These are phyloP conservation scores for Hondaea fermentalgiana DNA, from an alignment of 108 stramenopile genomes.

Conservation along the genomic window DNA sequence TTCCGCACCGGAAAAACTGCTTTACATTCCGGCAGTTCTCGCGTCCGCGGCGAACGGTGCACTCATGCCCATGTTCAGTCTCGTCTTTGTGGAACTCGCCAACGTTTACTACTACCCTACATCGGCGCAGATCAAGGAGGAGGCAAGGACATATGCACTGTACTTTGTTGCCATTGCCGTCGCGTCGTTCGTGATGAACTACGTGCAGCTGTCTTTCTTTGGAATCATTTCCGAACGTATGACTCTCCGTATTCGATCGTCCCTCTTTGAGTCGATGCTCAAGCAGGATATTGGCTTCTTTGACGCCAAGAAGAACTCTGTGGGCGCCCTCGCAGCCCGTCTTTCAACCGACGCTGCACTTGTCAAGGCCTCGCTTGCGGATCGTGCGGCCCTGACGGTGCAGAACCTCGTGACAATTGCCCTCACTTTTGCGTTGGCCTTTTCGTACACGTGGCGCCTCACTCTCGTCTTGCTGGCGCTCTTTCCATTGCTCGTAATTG, in stretches of 20 bases:
- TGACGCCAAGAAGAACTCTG: background rate
- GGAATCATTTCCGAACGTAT: constrained; percentile 29
- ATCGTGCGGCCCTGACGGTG: constrained; percentile 18
- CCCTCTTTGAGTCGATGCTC: constrained; percentile 26
- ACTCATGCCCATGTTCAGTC: background rate
- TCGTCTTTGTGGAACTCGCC: background rate
- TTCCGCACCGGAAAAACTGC: background rate
- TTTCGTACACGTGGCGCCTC: constrained; percentile 42
- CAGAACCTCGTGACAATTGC: constrained; percentile 24
- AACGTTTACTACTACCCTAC: background rate
- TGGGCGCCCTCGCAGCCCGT: constrained; percentile 19
- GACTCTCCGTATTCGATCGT: constrained; percentile 27
- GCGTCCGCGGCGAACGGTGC: background rate
- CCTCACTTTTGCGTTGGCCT: constrained; percentile 36
- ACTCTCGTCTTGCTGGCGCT: constrained; percentile 48
- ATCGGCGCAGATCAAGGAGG: background rate
- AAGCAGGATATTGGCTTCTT: constrained; percentile 13
- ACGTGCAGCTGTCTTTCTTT: background rate
- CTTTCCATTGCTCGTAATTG: constrained; percentile 45
- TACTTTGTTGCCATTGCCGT: background rate
- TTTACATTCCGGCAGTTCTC: background rate
- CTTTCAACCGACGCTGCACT: constrained; percentile 21
- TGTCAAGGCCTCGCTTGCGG: constrained; percentile 34
- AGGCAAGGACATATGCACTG: background rate
- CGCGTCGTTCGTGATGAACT: background rate